Evolutionary conservation across 2,329 filamentous ascomycete genomes (phyloP).

Genomic region (Trichoderma breve): DNA sequence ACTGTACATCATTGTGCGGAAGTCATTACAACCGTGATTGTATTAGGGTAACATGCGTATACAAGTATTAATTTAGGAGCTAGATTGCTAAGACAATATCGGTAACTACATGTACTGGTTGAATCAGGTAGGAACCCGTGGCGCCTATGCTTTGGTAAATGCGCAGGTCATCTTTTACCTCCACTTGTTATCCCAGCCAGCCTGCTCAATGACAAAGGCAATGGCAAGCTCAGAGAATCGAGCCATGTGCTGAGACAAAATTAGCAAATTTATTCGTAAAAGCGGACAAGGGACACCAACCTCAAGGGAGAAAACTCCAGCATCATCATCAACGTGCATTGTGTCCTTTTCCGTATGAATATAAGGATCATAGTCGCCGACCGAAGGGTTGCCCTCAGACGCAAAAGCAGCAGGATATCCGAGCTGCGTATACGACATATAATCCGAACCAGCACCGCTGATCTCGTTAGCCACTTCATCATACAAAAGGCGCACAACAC

Average conservation of each 20-base stretch:
- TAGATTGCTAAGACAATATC: background rate
- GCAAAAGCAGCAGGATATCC: slow-evolving; percentile 41
- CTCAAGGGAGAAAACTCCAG: slow-evolving; percentile 39
- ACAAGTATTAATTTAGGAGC: background rate
- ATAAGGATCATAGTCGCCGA: slow-evolving; percentile 40
- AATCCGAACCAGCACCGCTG: slow-evolving; percentile 40
- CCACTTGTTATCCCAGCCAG: slow-evolving; percentile 41
- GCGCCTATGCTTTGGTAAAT: background rate
- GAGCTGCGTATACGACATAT: slow-evolving; percentile 41
- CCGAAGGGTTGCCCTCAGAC: slow-evolving; percentile 37
- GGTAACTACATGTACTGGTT: background rate
- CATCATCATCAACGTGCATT: slow-evolving; percentile 39
- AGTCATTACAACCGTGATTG: background rate
- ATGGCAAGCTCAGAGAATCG: slow-evolving; percentile 41
- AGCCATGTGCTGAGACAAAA: slow-evolving; percentile 36
- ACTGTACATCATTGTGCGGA: background rate
- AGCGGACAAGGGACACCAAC: slow-evolving; percentile 26
- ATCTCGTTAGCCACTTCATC: slow-evolving; percentile 64
- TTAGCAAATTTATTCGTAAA: slow-evolving; percentile 18
- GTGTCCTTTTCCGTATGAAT: slow-evolving; percentile 38
- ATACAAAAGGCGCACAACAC: background rate
- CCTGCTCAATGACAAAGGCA: slow-evolving; percentile 40
- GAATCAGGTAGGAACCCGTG: background rate
- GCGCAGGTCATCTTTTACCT: slow-evolving; percentile 26
- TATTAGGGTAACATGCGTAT: background rate